Evolutionary conservation across 106 monocot species (phyloP).

Genomic region (Chionographis japonica): DNA sequence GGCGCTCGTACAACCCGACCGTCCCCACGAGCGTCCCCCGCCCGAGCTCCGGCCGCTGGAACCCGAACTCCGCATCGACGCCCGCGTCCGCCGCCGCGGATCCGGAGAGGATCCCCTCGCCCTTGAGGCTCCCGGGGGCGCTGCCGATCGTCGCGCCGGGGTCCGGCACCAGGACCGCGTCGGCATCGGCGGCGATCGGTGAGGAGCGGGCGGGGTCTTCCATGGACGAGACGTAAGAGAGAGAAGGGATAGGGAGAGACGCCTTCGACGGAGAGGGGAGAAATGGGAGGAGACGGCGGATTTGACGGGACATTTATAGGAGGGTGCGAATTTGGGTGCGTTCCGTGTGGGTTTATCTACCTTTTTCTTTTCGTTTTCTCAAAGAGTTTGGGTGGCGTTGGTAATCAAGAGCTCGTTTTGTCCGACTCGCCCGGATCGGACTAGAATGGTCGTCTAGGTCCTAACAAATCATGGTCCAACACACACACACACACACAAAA

Average conservation of each 20-base stretch:
- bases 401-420: too few relatives aligned
- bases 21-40: conserved; percentile 39
- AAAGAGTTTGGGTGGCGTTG: too few relatives aligned
- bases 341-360: too few relatives aligned
- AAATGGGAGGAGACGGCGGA: too few relatives aligned
- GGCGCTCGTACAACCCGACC: conserved; percentile 45
- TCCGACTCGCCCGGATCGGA: too few relatives aligned
- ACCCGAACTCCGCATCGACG: conserved; percentile 32
- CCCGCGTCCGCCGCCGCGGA: neutral
- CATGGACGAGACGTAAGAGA: neutral
- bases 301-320: too few relatives aligned
- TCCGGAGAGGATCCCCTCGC: conserved; percentile 4
- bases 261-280: too few relatives aligned
- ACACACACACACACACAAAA: too few relatives aligned
- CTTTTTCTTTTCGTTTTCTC: too few relatives aligned
- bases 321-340: too few relatives aligned
- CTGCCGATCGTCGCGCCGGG: conserved; percentile 10
- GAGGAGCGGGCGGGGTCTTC: conserved; percentile 21
- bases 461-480: too few relatives aligned
- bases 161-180: neutral
- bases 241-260: neutral
- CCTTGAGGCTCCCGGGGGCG: conserved; percentile 14
- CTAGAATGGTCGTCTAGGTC: too few relatives aligned
- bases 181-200: conserved; percentile 16
- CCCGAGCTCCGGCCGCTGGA: conserved; percentile 20